Conservation (phyloP, 2,329 filamentous ascomycete genomes). For the Saccharata proteae region DNA sequence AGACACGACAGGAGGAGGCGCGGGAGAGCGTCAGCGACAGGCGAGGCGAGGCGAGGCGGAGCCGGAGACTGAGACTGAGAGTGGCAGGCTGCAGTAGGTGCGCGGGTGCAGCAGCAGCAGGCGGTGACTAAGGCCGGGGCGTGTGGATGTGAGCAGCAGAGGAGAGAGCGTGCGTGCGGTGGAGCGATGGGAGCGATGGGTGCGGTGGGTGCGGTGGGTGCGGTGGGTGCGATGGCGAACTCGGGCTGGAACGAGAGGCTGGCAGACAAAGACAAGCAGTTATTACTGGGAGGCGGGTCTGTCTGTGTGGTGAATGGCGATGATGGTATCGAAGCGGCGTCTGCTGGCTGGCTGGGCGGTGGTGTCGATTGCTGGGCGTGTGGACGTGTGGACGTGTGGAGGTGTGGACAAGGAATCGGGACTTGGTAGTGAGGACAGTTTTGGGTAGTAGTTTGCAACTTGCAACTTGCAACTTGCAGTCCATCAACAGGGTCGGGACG, state of each 20-base stretch:
- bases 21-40: neutral
- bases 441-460: no score
- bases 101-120: conserved; percentile 2
- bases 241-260: conserved; percentile 9
- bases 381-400: no score
- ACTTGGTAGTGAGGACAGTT: no score
- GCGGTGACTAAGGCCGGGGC: conserved; percentile 3
- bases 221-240: conserved; percentile 9
- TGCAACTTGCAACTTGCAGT: no score
- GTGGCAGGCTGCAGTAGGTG: neutral
- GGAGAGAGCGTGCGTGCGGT: conserved; percentile 8
- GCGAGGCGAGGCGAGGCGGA: conserved; percentile 2
- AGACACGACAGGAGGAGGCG: conserved; percentile 2
- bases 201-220: conserved; percentile 2
- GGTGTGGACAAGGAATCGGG: no score
- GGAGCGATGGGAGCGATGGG: conserved; percentile 5
- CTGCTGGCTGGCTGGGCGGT: no score
- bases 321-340: no score
- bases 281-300: no score
- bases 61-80: neutral
- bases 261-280: conserved; percentile 15
- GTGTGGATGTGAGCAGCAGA: conserved; percentile 6
- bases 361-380: no score
- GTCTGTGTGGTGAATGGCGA: no score
- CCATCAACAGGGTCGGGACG: no score